Conservation (phyloP, 768 basidiomycete species). For the Ephemerocybe angulata region DNA sequence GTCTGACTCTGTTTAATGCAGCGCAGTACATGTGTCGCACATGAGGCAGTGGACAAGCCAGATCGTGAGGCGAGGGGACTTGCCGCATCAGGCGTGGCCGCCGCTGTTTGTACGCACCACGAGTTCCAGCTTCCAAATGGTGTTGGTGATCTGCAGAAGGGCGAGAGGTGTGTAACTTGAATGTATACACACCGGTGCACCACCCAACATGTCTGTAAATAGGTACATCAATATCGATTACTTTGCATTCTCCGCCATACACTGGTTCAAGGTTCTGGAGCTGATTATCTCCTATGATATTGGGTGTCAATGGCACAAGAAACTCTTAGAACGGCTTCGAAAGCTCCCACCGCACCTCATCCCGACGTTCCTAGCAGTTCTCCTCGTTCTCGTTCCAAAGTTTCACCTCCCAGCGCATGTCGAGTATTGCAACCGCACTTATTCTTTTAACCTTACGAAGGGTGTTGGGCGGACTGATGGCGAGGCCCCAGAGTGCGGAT, state of each 20-base stretch:
- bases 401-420: conserved; percentile 19
- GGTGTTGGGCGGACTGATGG: conserved; percentile 29
- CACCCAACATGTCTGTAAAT: background rate
- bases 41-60: conserved; percentile 15
- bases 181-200: background rate
- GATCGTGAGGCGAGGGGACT: conserved; percentile 10
- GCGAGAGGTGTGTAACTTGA: conserved; percentile 26
- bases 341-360: conserved; percentile 9
- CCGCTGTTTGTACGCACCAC: conserved; percentile 22
- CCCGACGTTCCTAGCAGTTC: conserved; percentile 15
- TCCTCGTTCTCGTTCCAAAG: conserved; percentile 16
- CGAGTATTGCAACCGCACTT: conserved; percentile 10
- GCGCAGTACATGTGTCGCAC: conserved; percentile 16
- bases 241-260: conserved; percentile 21
- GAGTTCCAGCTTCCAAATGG: conserved; percentile 21
- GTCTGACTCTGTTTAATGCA: no score
- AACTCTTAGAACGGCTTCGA: conserved; percentile 15
- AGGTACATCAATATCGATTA: conserved; percentile 27
- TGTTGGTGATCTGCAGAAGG: conserved; percentile 30
- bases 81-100: conserved; percentile 21
- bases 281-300: conserved; percentile 24
- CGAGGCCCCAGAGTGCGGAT: conserved; percentile 31
- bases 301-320: conserved; percentile 3
- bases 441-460: conserved; percentile 24
- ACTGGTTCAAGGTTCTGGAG: background rate